A percentile compares a stretch with the other conserved stretches of the same genome.
phyloP scores from a whole-genome alignment of 306 rosid genomes.

The Casuarina equisetifolia region DNA sequence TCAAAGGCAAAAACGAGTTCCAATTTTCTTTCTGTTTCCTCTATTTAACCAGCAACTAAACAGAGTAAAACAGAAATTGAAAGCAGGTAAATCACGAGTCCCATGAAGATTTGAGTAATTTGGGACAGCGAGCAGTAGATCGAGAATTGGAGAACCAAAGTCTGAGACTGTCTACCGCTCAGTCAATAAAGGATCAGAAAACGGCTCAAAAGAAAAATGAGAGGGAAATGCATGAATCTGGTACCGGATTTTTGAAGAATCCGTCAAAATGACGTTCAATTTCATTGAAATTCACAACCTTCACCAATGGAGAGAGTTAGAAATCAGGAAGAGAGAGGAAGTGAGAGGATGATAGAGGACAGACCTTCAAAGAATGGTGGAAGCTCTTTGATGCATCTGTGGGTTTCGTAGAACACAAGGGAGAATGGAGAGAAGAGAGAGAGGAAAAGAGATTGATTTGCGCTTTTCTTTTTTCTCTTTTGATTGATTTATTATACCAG shows the following conservation, averaged over 20 bases:
- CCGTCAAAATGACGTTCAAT: slow-evolving; percentile 12
- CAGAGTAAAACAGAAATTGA: slow-evolving; percentile 11
- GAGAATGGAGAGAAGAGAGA: slow-evolving; percentile 37
- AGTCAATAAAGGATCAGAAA: slow-evolving; percentile 44
- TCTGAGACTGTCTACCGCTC: slow-evolving; percentile 16
- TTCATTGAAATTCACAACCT: slow-evolving; percentile 28
- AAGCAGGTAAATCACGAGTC: slow-evolving; percentile 19
- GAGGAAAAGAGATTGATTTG: not conserved
- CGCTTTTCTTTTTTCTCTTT: not conserved
- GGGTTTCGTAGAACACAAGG: slow-evolving; percentile 56
- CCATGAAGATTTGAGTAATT: slow-evolving; percentile 23
- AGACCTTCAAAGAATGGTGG: slow-evolving; percentile 55
- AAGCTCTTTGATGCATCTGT: slow-evolving; percentile 41
- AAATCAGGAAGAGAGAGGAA: slow-evolving; percentile 9
- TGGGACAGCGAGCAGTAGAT: slow-evolving; percentile 37
- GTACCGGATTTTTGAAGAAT: not conserved
- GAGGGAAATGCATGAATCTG: slow-evolving; percentile 10
- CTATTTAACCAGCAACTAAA: slow-evolving; percentile 1
- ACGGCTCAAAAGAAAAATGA: not conserved
- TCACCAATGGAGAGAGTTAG: slow-evolving; percentile 15
- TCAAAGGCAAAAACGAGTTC: not conserved
- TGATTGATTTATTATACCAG: slow-evolving; percentile 24
- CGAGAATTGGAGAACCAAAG: slow-evolving; percentile 35
- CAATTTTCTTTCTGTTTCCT: not conserved
- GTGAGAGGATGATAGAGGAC: slow-evolving; percentile 13